Conservation (phyloP, 208 protist species). For the Crithidia thermophila region DNA sequence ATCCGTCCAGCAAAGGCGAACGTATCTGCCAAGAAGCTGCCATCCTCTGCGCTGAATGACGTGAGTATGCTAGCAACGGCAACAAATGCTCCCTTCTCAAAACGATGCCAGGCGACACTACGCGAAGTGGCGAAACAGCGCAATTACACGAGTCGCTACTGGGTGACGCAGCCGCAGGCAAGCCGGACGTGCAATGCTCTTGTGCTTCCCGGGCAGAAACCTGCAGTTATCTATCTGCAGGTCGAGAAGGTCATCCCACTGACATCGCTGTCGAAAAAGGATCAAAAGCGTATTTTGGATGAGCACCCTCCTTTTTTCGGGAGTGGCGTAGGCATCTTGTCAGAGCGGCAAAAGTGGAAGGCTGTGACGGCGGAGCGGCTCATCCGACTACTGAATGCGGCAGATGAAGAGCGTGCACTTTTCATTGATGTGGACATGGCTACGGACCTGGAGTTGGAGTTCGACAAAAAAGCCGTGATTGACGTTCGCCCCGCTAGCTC, state of each 20-base stretch:
- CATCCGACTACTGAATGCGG: constrained; percentile 64
- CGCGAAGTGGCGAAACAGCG: constrained; percentile 38
- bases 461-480: constrained; percentile 57
- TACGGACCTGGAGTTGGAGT: constrained; percentile 53
- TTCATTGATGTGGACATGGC: constrained; percentile 76
- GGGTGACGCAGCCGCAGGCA: constrained; percentile 82
- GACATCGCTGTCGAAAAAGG: constrained; percentile 44
- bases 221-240: constrained; percentile 71
- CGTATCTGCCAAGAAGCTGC: background rate
- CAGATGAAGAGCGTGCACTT: constrained; percentile 75
- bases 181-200: constrained; percentile 72
- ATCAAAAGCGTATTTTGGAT: constrained; percentile 78
- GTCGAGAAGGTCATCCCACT: constrained; percentile 83
- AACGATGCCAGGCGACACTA: constrained; percentile 51
- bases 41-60: constrained; percentile 18
- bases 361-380: constrained; percentile 78
- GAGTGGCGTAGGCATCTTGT: constrained; percentile 88
- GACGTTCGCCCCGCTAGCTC: constrained; percentile 81
- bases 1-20: constrained; percentile 9
- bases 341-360: constrained; percentile 82
- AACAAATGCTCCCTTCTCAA: constrained; percentile 75
- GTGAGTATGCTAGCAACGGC: constrained; percentile 79
- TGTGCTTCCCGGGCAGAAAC: constrained; percentile 64
- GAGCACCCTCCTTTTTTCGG: constrained; percentile 89
- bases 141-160: constrained; percentile 68